Base-by-base conservation (phyloP, 108 stramenopile genomes). In the Nitzschia inconspicua region DNA sequence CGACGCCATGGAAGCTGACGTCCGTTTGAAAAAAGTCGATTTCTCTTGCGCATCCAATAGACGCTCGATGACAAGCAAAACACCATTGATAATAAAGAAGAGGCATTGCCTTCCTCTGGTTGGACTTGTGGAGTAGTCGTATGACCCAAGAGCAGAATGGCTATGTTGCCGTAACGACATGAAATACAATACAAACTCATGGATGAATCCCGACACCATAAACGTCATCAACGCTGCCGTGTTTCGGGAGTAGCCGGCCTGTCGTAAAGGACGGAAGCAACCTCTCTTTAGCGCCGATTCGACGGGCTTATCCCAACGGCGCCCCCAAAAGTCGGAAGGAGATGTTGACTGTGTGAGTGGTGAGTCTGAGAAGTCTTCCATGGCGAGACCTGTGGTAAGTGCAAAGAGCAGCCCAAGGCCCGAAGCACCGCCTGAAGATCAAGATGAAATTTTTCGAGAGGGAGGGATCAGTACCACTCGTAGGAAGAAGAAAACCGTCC, bases 81-180 rank as follows among this genome's bases (percentile, higher is more conserved):
- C 8, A 0, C 66, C 83, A 76, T 85, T 85, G 73, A 73, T 80
- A 2, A 36, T 1, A 72, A 85, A 85, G 37, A 85, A 85, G 0
- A 62, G 20, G 35, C 80, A 50, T 40, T 78, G 66, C 19, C 63
- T 62, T 29, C 77, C 80, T 20, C 28, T 36, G 63, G 75, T 20
- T 46, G 1, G 41, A 70, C 70, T 7, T 28, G 42, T 27, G 54
- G 25, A n/a, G 27, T 9, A 3, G 22, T 37, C 22, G 10, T 24
- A 56, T 56, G 18, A 22, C 39, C 44, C 36, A 20, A n/a, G n/a
- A n/a, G n/a, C n/a, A n/a, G n/a, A n/a, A n/a, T n/a, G 18, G 14
- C 31, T 47, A 25, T 40, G 36, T 16, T 59, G 43, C 19, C 60
- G 39, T 0, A 37, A 36, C 9, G 51, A 62, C 41, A 79, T 24